Evolutionary conservation across 2,329 filamentous ascomycete species (phyloP).

Genomic region (Sphaceloma murrayae): DNA sequence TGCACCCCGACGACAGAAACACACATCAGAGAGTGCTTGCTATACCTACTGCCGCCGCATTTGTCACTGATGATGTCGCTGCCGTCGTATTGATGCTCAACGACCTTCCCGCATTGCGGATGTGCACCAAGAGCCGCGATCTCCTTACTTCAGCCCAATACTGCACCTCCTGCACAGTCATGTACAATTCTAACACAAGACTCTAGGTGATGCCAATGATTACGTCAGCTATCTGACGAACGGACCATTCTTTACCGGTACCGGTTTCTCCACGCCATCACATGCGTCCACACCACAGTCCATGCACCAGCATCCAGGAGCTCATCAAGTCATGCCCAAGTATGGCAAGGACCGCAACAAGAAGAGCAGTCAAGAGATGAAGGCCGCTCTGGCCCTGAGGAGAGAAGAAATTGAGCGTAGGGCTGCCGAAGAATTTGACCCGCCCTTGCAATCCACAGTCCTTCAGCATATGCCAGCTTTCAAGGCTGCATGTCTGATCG

Average conservation of each 20-base stretch:
- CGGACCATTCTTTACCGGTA: neutral
- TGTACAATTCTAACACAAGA: neutral
- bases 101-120: too few relatives aligned
- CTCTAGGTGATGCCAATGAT: neutral
- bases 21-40: too few relatives aligned
- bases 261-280: neutral
- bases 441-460: constrained; percentile 53
- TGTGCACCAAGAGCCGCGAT: too few relatives aligned
- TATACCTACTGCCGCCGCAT: too few relatives aligned
- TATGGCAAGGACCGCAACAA: neutral
- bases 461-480: constrained; percentile 64
- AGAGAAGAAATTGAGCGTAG: constrained; percentile 63
- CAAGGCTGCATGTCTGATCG: constrained; percentile 61
- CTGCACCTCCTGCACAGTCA: constrained; percentile 10
- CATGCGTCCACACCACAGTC: constrained; percentile 14
- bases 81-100: too few relatives aligned
- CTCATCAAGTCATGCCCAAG: too few relatives aligned
- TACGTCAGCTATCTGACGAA: neutral
- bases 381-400: constrained; percentile 53
- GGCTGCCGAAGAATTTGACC: constrained; percentile 51
- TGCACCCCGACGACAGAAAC: neutral
- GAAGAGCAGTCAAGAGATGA: constrained; percentile 53
- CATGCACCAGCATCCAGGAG: neutral
- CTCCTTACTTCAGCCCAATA: too few relatives aligned
- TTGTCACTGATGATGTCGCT: too few relatives aligned